These are phyloP conservation scores for Hemerocallis citrina DNA, from an alignment of 106 monocot genomes.

Conservation along the genomic window DNA sequence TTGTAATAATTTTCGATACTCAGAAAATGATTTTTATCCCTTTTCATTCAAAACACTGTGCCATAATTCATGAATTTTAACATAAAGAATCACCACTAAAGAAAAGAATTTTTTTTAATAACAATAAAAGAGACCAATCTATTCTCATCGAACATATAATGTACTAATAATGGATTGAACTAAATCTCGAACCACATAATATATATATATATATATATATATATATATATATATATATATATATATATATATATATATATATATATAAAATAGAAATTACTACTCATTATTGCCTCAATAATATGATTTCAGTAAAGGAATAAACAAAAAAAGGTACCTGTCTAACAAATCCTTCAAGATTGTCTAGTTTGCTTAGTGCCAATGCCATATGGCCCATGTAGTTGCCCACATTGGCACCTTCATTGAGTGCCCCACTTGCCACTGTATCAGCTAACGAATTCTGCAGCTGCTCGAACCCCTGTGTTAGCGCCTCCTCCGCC, in stretches of 20 bases:
- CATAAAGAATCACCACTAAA: too few relatives aligned
- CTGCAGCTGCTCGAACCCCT: slow-evolving; percentile 43
- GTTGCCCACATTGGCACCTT: slow-evolving; percentile 18
- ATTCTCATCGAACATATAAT: too few relatives aligned
- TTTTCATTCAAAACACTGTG: too few relatives aligned
- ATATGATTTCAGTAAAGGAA: not conserved
- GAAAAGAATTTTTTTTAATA: too few relatives aligned
- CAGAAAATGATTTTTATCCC: too few relatives aligned
- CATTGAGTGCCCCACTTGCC: slow-evolving; percentile 26
- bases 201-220: too few relatives aligned
- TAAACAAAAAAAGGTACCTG: slow-evolving; percentile 28
- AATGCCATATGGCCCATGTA: slow-evolving; percentile 62
- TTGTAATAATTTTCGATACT: too few relatives aligned
- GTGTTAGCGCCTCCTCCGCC: slow-evolving; percentile 60
- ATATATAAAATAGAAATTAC: not conserved
- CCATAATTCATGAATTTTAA: too few relatives aligned
- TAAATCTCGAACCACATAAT: too few relatives aligned
- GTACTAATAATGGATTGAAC: too few relatives aligned
- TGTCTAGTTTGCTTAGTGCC: slow-evolving; percentile 47
- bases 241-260: not conserved
- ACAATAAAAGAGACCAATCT: too few relatives aligned
- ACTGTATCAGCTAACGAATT: slow-evolving; percentile 53
- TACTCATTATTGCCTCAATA: not conserved
- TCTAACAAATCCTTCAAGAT: slow-evolving; percentile 55
- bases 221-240: not conserved